Evolutionary conservation across 2,329 filamentous ascomycete genomes (phyloP), one percentile per base, ranked within the genome.

Genomic region (Raffaelea ambrosiae): DNA sequence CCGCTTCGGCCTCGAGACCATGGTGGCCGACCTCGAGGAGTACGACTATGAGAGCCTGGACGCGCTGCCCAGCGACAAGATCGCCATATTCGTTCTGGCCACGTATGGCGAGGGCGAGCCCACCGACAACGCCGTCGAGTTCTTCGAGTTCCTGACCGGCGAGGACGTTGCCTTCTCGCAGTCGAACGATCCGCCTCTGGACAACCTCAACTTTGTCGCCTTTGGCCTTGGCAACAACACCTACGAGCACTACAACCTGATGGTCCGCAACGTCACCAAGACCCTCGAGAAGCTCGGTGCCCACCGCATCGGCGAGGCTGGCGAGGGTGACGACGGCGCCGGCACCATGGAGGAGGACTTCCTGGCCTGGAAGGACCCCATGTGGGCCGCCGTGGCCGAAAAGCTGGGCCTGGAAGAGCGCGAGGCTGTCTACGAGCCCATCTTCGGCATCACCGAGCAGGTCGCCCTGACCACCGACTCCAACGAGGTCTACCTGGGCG

Each of bases 281-380:
- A 83, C 82, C 53, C 72, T 98, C 50, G 75, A 81, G 61, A 91
- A 86, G 60, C 75, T 95, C 19, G 93, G 93, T 52, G 93, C 86
- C 13, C 76, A 82, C 61, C 79, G 88, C 56, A 88, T 98, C 57
- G 90, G 93, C 41, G 74, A 83, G 49, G 88, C 90, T 48, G 93
- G 94, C 58, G 91, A 97, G 71, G 93, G 93, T 60, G 93, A 98
- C 60, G 93, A 98, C 64, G 93, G 94, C 54, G 90, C 93, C 55
- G 93, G 94, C 52, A 98, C 93, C 49, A 98, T 98, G 94, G 93
- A 98, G 70, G 94, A 98, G 70, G 94, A 98, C 61, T 98, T 97
- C 67, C 71, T 98, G 59, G 88, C 91, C 55, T 98, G 93, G 93
- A 98, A 98, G 72, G 93, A 98, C 61, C 90, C 90, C 53, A 98